phyloP scores from a whole-genome alignment of 306 rosid genomes.

The Arachis hypogaea region DNA sequence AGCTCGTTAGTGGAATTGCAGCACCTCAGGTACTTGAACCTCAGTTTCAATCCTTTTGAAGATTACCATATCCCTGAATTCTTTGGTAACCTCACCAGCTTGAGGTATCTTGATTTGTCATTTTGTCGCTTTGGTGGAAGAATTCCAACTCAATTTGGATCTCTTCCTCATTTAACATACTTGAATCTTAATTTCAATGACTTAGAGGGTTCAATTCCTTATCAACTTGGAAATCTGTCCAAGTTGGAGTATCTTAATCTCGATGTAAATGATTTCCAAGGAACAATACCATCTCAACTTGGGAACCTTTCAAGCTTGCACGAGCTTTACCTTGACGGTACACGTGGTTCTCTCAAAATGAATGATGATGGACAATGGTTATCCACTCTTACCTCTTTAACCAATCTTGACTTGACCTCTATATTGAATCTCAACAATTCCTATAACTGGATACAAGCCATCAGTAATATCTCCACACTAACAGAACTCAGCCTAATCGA shows the following conservation, averaged over 20 bases:
- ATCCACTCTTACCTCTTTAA: conserved; percentile 38
- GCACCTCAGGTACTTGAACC: conserved; percentile 7
- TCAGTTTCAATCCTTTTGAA: background rate
- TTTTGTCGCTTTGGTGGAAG: background rate
- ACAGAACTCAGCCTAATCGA: background rate
- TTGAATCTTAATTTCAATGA: background rate
- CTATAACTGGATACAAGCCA: background rate
- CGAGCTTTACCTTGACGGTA: background rate
- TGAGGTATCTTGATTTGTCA: conserved; percentile 29
- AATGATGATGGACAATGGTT: background rate
- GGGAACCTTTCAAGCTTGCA: conserved; percentile 41
- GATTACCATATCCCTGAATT: background rate
- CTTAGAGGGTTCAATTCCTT: conserved; percentile 20
- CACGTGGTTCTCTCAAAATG: background rate
- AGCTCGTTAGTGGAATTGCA: conserved; percentile 2
- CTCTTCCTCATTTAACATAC: conserved; percentile 21
- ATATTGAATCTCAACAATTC: conserved; percentile 14
- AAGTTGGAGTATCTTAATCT: conserved; percentile 34
- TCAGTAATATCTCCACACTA: conserved; percentile 33
- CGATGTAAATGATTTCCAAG: background rate
- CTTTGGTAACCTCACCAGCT: background rate
- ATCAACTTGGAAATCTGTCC: conserved; percentile 32
- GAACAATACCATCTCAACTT: conserved; percentile 38
- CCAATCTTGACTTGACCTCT: conserved; percentile 9
- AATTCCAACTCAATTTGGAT: conserved; percentile 33